Evolutionary conservation across 805 yeast species (phyloP), one percentile per base, ranked within the genome.

Genomic region (Blastobotrys americana): DNA sequence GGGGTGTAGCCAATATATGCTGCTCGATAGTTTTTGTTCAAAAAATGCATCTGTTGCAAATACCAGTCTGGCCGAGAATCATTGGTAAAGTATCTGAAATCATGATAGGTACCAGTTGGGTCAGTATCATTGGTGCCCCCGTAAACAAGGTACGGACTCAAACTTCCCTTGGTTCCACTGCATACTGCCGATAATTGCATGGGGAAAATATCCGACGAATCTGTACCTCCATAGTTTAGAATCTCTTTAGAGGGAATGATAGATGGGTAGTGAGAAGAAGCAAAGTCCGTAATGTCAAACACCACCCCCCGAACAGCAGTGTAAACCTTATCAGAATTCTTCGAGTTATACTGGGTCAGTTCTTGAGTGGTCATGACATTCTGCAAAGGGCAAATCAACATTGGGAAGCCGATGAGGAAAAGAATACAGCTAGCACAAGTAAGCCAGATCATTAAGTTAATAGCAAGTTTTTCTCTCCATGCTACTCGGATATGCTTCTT

Each of bases 41-140:
- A 53, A 37, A 54, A 59, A 17, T 51, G 42, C 67, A 68, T 64
- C 47, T 63, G 61, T 46, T 64, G 63, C 19, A 60, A 51, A 42
- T 66, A 68, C 72, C 72, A 68, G 44, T 67, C 71, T 2, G 72
- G 72, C 3, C 71, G 57, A 19, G 60, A 66, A 42, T 67, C 71
- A 36, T 60, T 56, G 5, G 56, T 58, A 45, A 58, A 64, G 22
- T 54, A 55, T n/a, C 72, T 49, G 55, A 68, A 68, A 44, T 68
- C 72, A 43, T 68, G 72, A 42, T 67, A 68, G 28, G 42, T 48
- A 1, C 69, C 70, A 42, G 67, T 68, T 16, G 55, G 34, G 44
- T 68, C 72, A 1, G 70, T 54, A 44, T 60, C 63, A 47, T 67
- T 68, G 16, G 41, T 46, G 4, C 50, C 38, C 9, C 62, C 63